A percentile compares a stretch with the other conserved stretches of the same genome.
phyloP scores from a whole-genome alignment of 352 stramenopile genomes.

The Phytophthora nicotianae region DNA sequence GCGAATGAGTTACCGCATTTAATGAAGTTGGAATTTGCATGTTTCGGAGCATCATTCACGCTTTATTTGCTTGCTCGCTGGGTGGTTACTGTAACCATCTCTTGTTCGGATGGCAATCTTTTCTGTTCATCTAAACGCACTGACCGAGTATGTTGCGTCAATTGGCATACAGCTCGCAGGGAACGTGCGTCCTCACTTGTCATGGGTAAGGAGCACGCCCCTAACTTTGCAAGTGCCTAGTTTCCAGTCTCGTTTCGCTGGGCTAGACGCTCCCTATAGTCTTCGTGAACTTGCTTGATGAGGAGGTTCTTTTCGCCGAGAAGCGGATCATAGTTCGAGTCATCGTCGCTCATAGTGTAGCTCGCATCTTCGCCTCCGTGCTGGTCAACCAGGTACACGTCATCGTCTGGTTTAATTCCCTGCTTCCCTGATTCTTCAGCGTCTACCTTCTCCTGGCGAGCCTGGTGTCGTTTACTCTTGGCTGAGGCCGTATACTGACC shows the following conservation, averaged over 20 bases:
- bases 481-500: slow-evolving; percentile 84
- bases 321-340: slow-evolving; percentile 67
- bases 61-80: slow-evolving; percentile 30
- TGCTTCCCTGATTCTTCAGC: slow-evolving; percentile 36
- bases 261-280: slow-evolving; percentile 76
- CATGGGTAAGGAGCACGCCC: slow-evolving; percentile 2
- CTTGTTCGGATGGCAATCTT: slow-evolving; percentile 15
- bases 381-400: slow-evolving; percentile 31
- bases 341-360: slow-evolving; percentile 57
- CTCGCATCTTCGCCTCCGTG: slow-evolving; percentile 32
- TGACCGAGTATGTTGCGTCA: slow-evolving; percentile 1
- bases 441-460: slow-evolving; percentile 41
- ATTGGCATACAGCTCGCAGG: slow-evolving; percentile 1
- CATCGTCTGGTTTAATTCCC: slow-evolving; percentile 28
- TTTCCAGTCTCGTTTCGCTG: slow-evolving; percentile 40
- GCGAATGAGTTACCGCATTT: background rate
- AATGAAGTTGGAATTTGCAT: slow-evolving; percentile 4
- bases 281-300: slow-evolving; percentile 74
- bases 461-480: slow-evolving; percentile 78
- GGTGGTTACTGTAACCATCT: slow-evolving; percentile 9
- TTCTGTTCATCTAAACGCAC: slow-evolving; percentile 27
- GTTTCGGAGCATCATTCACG: slow-evolving; percentile 30
- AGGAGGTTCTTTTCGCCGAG: slow-evolving; percentile 67
- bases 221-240: slow-evolving; percentile 16
- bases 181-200: slow-evolving; percentile 7